Evolutionary conservation across 2,329 filamentous ascomycete species (phyloP).

Genomic region (Trichoderma hamatum): DNA sequence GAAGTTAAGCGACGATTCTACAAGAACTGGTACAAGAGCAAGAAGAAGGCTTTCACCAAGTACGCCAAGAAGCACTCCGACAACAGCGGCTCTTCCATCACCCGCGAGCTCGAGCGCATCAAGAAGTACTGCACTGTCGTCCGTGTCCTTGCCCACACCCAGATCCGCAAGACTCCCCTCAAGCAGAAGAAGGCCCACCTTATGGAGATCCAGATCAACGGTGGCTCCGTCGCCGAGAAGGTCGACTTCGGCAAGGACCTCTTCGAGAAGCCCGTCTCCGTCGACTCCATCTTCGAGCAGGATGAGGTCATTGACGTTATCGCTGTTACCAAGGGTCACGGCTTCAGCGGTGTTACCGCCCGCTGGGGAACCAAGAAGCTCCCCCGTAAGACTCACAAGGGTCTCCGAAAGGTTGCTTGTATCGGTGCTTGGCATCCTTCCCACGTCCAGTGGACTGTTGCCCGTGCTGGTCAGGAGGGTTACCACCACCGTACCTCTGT

Average conservation of each 20-base stretch:
- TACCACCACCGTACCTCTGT: constrained; percentile 99
- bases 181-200: constrained; percentile 99
- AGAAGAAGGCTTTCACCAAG: constrained; percentile 99
- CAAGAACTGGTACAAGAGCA: constrained; percentile 99
- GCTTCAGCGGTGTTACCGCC: constrained; percentile 94
- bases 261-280: constrained; percentile 98
- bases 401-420: constrained; percentile 99
- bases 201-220: constrained; percentile 99
- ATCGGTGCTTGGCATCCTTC: constrained; percentile 99
- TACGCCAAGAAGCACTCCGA: constrained; percentile 99
- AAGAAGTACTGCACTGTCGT: constrained; percentile 99
- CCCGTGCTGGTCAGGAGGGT: constrained; percentile 98
- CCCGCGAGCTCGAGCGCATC: constrained; percentile 98
- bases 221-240: constrained; percentile 94
- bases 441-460: constrained; percentile 99
- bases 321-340: constrained; percentile 99
- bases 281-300: constrained; percentile 96
- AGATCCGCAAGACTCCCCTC: constrained; percentile 98
- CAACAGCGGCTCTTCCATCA: constrained; percentile 85
- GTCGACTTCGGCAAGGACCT: constrained; percentile 92
- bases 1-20: constrained; percentile 99
- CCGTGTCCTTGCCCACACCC: constrained; percentile 98
- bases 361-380: constrained; percentile 99
- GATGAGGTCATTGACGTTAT: constrained; percentile 99
- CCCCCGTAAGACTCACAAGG: constrained; percentile 99